These are phyloP conservation scores for Bromus sterilis DNA, from an alignment of 176 grass and related monocot genomes.

Conservation along the genomic window DNA sequence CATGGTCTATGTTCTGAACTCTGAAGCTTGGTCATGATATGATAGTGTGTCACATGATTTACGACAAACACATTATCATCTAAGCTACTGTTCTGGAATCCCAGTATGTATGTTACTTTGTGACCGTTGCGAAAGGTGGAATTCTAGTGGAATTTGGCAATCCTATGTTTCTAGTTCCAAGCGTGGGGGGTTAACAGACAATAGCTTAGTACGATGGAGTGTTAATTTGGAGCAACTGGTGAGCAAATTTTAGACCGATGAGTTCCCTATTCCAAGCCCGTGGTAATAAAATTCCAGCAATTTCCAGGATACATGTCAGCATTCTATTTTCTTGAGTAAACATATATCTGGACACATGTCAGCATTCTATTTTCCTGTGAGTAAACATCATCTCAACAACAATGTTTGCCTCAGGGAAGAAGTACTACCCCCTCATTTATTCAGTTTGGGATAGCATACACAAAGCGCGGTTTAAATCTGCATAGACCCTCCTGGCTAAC, in stretches of 20 bases:
- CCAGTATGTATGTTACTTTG: not conserved
- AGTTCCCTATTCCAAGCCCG: too few species aligned
- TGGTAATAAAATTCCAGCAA: too few species aligned
- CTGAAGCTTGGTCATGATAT: not conserved
- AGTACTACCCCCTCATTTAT: slow-evolving; percentile 10
- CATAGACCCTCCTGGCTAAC: not conserved
- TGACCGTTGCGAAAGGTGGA: not conserved
- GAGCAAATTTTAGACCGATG: too few species aligned
- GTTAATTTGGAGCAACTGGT: too few species aligned
- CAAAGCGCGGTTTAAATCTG: too few species aligned
- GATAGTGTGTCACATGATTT: not conserved
- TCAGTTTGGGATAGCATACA: not conserved
- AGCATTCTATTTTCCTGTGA: too few species aligned
- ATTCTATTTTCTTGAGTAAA: too few species aligned
- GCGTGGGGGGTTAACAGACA: too few species aligned
- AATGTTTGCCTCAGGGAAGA: not conserved
- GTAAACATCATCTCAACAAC: too few species aligned
- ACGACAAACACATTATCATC: not conserved
- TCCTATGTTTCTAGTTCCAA: not conserved
- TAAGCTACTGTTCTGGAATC: not conserved
- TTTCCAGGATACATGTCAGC: too few species aligned
- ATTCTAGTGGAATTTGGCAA: not conserved
- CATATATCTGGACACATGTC: too few species aligned
- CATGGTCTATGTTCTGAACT: not conserved
- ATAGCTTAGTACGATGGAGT: too few species aligned